These are phyloP conservation scores for Candida awuae DNA, from an alignment of 805 yeast species.

Conservation along the genomic window DNA sequence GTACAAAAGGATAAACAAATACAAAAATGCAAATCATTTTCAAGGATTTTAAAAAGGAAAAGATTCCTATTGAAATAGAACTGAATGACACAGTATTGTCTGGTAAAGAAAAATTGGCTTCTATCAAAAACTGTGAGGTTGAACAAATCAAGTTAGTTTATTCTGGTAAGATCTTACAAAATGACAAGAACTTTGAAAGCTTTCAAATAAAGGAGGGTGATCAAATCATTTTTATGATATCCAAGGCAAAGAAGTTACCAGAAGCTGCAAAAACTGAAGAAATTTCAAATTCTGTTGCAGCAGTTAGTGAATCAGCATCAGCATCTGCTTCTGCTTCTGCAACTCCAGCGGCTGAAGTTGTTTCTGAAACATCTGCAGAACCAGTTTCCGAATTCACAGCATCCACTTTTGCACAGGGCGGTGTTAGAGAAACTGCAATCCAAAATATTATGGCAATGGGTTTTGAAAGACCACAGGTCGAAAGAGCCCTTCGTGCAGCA, in stretches of 20 bases:
- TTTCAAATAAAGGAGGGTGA: constrained; percentile 78
- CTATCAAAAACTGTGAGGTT: constrained; percentile 58
- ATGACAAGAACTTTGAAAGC: constrained; percentile 63
- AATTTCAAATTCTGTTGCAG: neutral
- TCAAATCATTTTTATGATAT: constrained; percentile 86
- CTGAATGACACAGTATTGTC: constrained; percentile 53
- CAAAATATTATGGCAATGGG: constrained; percentile 93
- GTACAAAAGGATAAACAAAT: too few relatives aligned
- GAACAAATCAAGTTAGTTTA: constrained; percentile 81
- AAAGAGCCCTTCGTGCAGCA: constrained; percentile 87
- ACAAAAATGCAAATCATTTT: constrained; percentile 63
- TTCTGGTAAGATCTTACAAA: constrained; percentile 82
- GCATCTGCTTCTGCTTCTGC: constrained; percentile 21
- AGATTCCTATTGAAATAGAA: constrained; percentile 72
- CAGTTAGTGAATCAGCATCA: constrained; percentile 13
- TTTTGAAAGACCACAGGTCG: constrained; percentile 79
- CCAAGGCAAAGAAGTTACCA: constrained; percentile 39
- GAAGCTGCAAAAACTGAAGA: constrained; percentile 20
- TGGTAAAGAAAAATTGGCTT: constrained; percentile 69
- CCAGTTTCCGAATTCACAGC: constrained; percentile 26
- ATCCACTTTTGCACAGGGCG: constrained; percentile 69
- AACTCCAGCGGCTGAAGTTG: constrained; percentile 17
- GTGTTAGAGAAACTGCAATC: constrained; percentile 70
- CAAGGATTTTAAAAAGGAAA: constrained; percentile 90
- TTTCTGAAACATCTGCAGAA: constrained; percentile 16